Evolutionary conservation across 2,329 filamentous ascomycete genomes (phyloP).

Genomic region (Epicoccum sorghinum): DNA sequence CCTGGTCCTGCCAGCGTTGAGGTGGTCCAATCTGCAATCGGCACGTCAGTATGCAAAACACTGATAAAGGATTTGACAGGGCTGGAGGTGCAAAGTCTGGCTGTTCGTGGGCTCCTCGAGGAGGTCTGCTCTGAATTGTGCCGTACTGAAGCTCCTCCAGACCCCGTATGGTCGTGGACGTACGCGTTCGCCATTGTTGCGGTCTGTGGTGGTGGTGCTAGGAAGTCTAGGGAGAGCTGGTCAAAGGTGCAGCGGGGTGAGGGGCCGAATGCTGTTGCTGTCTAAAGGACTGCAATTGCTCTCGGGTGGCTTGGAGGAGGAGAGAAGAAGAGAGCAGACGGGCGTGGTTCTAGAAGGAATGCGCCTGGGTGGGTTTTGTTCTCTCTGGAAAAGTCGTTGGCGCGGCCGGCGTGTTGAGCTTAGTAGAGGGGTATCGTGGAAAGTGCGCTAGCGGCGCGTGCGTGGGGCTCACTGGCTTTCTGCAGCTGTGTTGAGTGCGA

Average conservation of each 20-base stretch:
- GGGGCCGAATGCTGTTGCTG: constrained; percentile 24
- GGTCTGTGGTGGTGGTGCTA: constrained; percentile 11
- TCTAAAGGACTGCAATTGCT: constrained; percentile 20
- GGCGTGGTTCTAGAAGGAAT: constrained; percentile 17
- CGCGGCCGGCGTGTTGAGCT: constrained; percentile 27
- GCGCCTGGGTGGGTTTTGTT: constrained; percentile 32
- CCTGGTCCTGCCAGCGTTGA: constrained; percentile 73
- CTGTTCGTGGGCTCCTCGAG: constrained; percentile 9
- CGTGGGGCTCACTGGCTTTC: constrained; percentile 26
- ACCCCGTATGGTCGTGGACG: constrained; percentile 23
- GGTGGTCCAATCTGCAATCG: constrained; percentile 66
- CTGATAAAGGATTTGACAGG: not conserved
- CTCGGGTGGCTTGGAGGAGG: constrained; percentile 7
- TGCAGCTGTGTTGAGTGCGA: constrained; percentile 16
- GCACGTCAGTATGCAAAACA: constrained; percentile 13
- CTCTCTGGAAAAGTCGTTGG: constrained; percentile 28
- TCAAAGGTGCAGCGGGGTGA: constrained; percentile 22
- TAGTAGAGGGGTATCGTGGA: constrained; percentile 26
- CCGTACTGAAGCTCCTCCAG: constrained; percentile 14
- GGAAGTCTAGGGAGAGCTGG: constrained; percentile 12
- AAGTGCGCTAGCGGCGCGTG: constrained; percentile 30
- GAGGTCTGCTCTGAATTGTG: constrained; percentile 11
- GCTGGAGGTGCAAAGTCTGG: constrained; percentile 4
- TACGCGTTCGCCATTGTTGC: constrained; percentile 71
- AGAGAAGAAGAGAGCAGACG: constrained; percentile 11